Evolutionary conservation across 129 eudicot genomes (phyloP).

Genomic region (Lonicera japonica): DNA sequence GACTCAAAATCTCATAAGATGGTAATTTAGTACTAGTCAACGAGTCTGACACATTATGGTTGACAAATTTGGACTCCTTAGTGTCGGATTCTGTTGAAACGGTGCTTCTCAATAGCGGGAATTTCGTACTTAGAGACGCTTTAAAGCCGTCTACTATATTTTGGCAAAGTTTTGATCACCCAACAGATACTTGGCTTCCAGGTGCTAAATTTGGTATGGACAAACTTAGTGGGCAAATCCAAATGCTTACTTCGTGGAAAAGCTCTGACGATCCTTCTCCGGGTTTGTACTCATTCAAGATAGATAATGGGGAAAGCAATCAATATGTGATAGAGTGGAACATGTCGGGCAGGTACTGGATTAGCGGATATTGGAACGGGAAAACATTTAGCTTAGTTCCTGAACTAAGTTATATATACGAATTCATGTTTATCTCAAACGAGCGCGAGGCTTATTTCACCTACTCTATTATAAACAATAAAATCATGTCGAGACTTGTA

Average conservation of each 20-base stretch:
- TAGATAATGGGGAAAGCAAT: slow-evolving; percentile 9
- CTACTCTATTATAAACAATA: slow-evolving; percentile 3
- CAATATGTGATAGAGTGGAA: slow-evolving; percentile 21
- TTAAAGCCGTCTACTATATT: not conserved
- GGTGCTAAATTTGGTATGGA: slow-evolving; percentile 25
- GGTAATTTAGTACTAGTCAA: slow-evolving; percentile 17
- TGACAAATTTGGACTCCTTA: not conserved
- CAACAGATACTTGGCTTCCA: slow-evolving; percentile 34
- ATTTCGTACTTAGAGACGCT: slow-evolving; percentile 22
- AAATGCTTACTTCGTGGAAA: slow-evolving; percentile 32
- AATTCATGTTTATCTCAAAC: slow-evolving; percentile 12
- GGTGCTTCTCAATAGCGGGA: slow-evolving; percentile 34
- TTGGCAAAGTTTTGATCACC: no score
- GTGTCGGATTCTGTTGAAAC: slow-evolving; percentile 6
- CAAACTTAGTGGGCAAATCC: not conserved
- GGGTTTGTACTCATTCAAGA: slow-evolving; percentile 18
- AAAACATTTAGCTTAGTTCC: slow-evolving; percentile 19
- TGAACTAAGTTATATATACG: slow-evolving; percentile 14
- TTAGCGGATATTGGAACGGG: slow-evolving; percentile 27
- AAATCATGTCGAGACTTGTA: slow-evolving; percentile 11
- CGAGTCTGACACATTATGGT: slow-evolving; percentile 7
- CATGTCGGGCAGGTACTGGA: slow-evolving; percentile 18
- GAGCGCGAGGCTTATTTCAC: slow-evolving; percentile 32
- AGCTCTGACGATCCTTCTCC: slow-evolving; percentile 26
- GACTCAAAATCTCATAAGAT: slow-evolving; percentile 4